These are phyloP conservation scores for Penicillium sp. DNA, from an alignment of 2,329 filamentous ascomycete genomes.

Conservation along the genomic window DNA sequence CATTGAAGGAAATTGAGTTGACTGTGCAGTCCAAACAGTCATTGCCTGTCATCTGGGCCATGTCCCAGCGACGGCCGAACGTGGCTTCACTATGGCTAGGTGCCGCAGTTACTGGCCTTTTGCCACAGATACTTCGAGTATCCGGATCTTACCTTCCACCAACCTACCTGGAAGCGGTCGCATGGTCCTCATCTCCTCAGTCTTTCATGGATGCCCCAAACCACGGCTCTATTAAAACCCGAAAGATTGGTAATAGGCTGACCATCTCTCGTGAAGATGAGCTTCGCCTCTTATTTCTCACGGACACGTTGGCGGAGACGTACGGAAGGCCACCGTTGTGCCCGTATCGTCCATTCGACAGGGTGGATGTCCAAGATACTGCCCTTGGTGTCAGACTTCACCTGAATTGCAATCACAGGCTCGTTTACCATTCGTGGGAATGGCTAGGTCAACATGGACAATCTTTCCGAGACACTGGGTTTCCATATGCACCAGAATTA, in stretches of 20 bases:
- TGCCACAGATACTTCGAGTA: constrained; percentile 3
- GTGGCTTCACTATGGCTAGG: constrained; percentile 5
- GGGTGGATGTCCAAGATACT: not conserved
- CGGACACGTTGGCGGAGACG: not conserved
- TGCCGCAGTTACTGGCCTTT: not conserved
- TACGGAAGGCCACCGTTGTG: not conserved
- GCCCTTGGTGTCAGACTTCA: not conserved
- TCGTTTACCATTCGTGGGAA: not conserved
- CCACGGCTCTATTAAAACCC: not conserved
- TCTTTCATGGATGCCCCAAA: not conserved
- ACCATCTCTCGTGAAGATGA: not conserved
- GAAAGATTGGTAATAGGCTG: not conserved
- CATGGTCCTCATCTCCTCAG: not conserved
- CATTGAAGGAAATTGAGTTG: not conserved
- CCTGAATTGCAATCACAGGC: not conserved
- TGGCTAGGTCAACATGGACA: not conserved
- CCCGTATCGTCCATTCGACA: not conserved
- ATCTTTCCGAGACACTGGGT: not conserved
- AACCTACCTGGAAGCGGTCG: not conserved
- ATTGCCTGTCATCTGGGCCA: not conserved
- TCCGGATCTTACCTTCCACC: not conserved
- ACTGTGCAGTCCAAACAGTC: not conserved
- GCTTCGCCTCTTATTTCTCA: not conserved
- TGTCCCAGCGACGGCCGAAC: not conserved
- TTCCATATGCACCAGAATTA: not conserved